phyloP scores from a whole-genome alignment of 169 alveolate genomes.

The Eimeria necatrix region DNA sequence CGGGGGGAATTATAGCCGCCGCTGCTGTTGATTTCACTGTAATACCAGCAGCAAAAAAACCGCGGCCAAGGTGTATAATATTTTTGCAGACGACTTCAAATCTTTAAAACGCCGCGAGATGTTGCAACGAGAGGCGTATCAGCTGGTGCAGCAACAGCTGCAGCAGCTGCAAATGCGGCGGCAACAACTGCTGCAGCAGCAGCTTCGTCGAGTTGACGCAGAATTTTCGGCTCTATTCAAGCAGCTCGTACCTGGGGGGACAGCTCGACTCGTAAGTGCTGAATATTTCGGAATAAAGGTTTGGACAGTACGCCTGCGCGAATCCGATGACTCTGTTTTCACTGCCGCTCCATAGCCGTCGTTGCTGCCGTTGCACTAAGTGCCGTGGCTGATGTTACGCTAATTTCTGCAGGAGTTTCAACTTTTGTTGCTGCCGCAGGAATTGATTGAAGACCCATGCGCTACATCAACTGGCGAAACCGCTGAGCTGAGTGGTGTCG shows the following conservation, averaged over 20 bases:
- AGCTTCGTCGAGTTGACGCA: conserved; percentile 5
- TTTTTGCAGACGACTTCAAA: not conserved
- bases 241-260: conserved; percentile 33
- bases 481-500: not conserved
- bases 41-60: too few relatives aligned
- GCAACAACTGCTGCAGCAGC: conserved; percentile 9
- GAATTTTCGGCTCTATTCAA: not conserved
- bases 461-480: not conserved
- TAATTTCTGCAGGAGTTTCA: not conserved
- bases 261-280: conserved; percentile 29
- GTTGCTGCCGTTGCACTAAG: not conserved
- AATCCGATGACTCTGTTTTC: not conserved
- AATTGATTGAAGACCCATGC: not conserved
- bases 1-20: too few relatives aligned
- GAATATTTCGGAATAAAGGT: not conserved
- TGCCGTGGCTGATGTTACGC: not conserved
- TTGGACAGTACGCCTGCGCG: not conserved
- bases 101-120: not conserved
- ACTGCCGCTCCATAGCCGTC: not conserved
- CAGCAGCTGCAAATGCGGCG: conserved; percentile 13
- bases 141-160: conserved; percentile 48
- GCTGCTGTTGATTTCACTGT: too few relatives aligned
- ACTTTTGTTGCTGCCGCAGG: conserved; percentile 28
- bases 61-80: too few relatives aligned
- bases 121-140: not conserved